phyloP scores from a whole-genome alignment of 2,329 filamentous ascomycete genomes.

The Fusarium penzigii region DNA sequence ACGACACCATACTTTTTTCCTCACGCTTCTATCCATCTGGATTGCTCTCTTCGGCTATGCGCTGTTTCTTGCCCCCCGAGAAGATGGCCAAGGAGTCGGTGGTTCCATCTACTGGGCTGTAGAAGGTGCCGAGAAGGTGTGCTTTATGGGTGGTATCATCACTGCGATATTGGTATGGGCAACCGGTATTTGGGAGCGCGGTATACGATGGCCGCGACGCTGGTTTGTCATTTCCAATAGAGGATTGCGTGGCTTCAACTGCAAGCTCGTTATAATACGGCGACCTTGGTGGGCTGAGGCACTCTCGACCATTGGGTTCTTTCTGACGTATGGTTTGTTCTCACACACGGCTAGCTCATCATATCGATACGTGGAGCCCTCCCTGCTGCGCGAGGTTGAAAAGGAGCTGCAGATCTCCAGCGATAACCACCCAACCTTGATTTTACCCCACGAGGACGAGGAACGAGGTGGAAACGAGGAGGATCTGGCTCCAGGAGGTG shows the following conservation, averaged over 20 bases:
- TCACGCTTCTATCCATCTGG: slow-evolving; percentile 79
- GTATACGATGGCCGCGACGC: slow-evolving; percentile 87
- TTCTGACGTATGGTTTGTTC: slow-evolving; percentile 74
- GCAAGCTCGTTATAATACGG: slow-evolving; percentile 89
- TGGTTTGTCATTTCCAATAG: slow-evolving; percentile 91
- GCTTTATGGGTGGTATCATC: slow-evolving; percentile 86
- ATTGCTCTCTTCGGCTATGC: slow-evolving; percentile 83
- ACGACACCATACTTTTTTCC: slow-evolving; percentile 90
- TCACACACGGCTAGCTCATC: slow-evolving; percentile 67
- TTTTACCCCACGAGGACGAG: slow-evolving; percentile 53
- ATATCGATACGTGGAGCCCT: slow-evolving; percentile 76
- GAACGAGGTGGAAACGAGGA: slow-evolving; percentile 76
- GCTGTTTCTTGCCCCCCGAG: slow-evolving; percentile 91
- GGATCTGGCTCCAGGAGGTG: slow-evolving; percentile 85
- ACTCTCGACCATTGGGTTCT: slow-evolving; percentile 70
- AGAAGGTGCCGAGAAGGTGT: slow-evolving; percentile 86
- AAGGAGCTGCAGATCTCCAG: slow-evolving; percentile 53
- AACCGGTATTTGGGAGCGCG: slow-evolving; percentile 94
- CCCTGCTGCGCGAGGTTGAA: slow-evolving; percentile 60
- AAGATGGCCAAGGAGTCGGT: slow-evolving; percentile 88
- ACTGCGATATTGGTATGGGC: slow-evolving; percentile 88
- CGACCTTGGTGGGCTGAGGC: slow-evolving; percentile 80
- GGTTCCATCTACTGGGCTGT: slow-evolving; percentile 96
- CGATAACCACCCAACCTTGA: slow-evolving; percentile 43
- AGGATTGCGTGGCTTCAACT: slow-evolving; percentile 88